Evolutionary conservation across 106 monocot species (phyloP), one percentile per base, ranked within the genome.

Genomic region (Cymbidium sinense): DNA sequence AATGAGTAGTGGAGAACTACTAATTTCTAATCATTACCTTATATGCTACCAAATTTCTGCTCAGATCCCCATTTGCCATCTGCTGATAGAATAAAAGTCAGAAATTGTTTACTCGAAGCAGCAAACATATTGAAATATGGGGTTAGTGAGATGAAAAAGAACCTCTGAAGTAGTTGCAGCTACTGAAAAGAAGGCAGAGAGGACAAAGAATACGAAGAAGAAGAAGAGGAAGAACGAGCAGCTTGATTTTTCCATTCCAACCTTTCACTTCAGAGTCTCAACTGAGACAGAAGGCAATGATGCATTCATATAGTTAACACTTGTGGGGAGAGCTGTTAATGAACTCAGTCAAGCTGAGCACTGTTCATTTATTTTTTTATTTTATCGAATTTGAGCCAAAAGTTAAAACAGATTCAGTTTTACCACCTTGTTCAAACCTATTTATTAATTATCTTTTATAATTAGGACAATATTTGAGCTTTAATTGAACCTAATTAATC

Each of bases 121-220:
- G 15, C 11, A 23, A 39, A 47, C 20, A 12, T 54, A 7, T 54
- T 21, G 55, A 54, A 35, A 61, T 34, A 3, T 13, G 33, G 29
- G 77, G 0, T n/a, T 62, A 20, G 74, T 36, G 37, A 23, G 35
- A 43, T 37, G 77, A 77, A 33, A 34, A 50, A 79, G 37, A 79
- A 89, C 89, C 75, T 77, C 19, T 7, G 82, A 25, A 29, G 84
- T 75, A 43, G 75, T 28, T 25, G 30, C 61, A 34, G 25, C 77
- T 29, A 47, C 75, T 43, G 35, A 80, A 80, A 37, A 87, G 51
- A 84, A 29, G 36, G 84, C 41, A 18, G 86, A 18, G 73, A 86
- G 6, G 50, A 86, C 39, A 43, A 88, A 58, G 54, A 47, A 13
- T 47, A 47, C 0, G 47, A 47, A 15, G 47, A 47, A 47, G 47